Base-by-base conservation (phyloP, 352 stramenopile genomes). In the Phytophthora litchii region DNA sequence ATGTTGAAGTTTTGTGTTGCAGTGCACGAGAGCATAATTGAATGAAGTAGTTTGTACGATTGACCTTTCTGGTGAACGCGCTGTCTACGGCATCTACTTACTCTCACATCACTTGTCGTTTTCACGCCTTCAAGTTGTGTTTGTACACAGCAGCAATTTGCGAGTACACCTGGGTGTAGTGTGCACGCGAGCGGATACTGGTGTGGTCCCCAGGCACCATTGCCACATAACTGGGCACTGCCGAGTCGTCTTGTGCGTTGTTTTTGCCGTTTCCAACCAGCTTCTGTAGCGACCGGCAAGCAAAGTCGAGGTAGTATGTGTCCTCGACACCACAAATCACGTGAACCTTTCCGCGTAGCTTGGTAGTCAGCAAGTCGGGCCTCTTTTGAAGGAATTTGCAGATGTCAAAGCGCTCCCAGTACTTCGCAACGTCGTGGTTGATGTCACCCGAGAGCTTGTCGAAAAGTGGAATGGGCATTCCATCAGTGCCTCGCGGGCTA, bases 391-490 rank as follows among this genome's bases (percentile, higher is more conserved):
- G 61, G 35, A 82, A 75, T 51, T 83, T 83, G 57, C 70, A 83
- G 51, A 92, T 86, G 42, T 92, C 83, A 37, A 72, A 91, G 17
- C 67, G 76, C 2, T 71, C 64, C 80, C 80, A 92, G 43, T 88
- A 76, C 31, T 68, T 65, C 0, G 71, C 79, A 20, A 91, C 75
- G 11, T 70, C 68, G n/a, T 11, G 60, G 36, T 92, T 68, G 29
- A 92, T 91, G n/a, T 70, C 71, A 7, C 83, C 83, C 3, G 80
- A 88, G 14, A 88, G 43, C 60, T 92, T 91, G 71, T 92, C 80
- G 23, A 81, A 92, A 3, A 92, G 67, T 19, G 83, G 78, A 0
- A 80, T 67, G 0, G 79, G 83, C 53, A 88, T 78, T 13, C 76
- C 73, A 20, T 80, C 72, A 29, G 63, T 56, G 36, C 76, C 74